Evolutionary conservation across 495 filamentous ascomycete species (phyloP).

Genomic region (Neurospora tetrasperma): DNA sequence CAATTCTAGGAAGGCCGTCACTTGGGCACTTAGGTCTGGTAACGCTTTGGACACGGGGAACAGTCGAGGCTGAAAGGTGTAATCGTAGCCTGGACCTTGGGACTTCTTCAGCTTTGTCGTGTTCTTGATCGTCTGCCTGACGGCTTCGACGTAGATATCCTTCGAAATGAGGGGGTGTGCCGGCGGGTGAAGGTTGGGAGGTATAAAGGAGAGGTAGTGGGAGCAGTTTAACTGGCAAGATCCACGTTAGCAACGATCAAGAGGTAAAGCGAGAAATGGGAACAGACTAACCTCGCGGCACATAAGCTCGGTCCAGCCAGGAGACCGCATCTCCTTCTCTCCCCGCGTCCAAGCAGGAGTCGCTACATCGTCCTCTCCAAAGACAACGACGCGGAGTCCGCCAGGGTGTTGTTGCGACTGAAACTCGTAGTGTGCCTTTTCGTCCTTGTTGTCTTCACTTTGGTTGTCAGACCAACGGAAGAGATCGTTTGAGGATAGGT

Average conservation of each 20-base stretch:
- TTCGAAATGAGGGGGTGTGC: slow-evolving; percentile 22
- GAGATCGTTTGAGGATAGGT: not conserved
- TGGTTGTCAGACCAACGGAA: not conserved
- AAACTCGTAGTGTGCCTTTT: not conserved
- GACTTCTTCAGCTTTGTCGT: not conserved
- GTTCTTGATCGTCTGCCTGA: slow-evolving; percentile 6
- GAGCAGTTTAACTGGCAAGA: slow-evolving; percentile 25
- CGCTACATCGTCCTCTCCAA: slow-evolving; percentile 24
- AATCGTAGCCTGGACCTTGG: slow-evolving; percentile 20
- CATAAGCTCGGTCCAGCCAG: slow-evolving; percentile 19
- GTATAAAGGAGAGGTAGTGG: slow-evolving; percentile 22
- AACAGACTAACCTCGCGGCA: slow-evolving; percentile 16
- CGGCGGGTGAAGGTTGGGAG: slow-evolving; percentile 10
- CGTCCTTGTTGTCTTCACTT: not conserved
- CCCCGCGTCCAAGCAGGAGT: slow-evolving; percentile 11
- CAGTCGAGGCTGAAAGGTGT: slow-evolving; percentile 26
- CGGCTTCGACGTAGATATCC: slow-evolving; percentile 19
- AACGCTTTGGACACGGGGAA: slow-evolving; percentile 19
- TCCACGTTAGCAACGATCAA: slow-evolving; percentile 17
- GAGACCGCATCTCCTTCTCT: slow-evolving; percentile 2
- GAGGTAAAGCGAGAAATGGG: not conserved
- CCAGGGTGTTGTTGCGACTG: not conserved
- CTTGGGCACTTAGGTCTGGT: slow-evolving; percentile 32
- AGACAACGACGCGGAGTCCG: slow-evolving; percentile 22
- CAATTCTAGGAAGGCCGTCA: slow-evolving; percentile 28